Conservation (phyloP, 1,284 basidiomycete genomes). For the Austroboletus olivaceoglutinosus region DNA sequence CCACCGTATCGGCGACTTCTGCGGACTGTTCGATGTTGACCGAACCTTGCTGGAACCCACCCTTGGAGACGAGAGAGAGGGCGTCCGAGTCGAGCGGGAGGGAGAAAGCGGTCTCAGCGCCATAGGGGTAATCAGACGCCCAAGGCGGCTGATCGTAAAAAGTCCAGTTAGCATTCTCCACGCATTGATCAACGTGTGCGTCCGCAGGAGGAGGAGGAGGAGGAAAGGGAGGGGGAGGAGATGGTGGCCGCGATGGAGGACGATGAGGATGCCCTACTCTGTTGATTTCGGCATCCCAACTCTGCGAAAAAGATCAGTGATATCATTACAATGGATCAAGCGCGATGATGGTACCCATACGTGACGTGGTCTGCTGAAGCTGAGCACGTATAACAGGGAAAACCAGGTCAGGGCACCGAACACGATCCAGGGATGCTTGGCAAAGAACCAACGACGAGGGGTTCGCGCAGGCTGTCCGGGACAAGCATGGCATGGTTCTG, state of each 20-base stretch:
- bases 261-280: not conserved
- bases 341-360: constrained; percentile 15
- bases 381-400: constrained; percentile 5
- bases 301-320: constrained; percentile 7
- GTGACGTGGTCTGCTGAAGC: constrained; percentile 1
- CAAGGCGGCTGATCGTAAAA: constrained; percentile 29
- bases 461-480: not conserved
- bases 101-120: constrained; percentile 33
- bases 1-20: constrained; percentile 27
- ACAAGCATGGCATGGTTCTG: not conserved
- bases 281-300: not conserved
- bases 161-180: constrained; percentile 24
- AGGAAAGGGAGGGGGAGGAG: too few relatives aligned
- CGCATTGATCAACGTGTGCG: constrained; percentile 11
- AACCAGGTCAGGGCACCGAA: constrained; percentile 17
- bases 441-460: not conserved
- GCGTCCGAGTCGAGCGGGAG: constrained; percentile 38
- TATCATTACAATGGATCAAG: not conserved
- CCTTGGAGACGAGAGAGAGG: constrained; percentile 39
- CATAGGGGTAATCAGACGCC: constrained; percentile 18
- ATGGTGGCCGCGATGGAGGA: too few relatives aligned
- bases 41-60: constrained; percentile 30
- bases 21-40: constrained; percentile 34
- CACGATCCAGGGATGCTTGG: constrained; percentile 12
- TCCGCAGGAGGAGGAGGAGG: not conserved